Evolutionary conservation across 75 land plant species (phyloP), one percentile per base, ranked within the genome.

Genomic region (Cryptomeria japonica): DNA sequence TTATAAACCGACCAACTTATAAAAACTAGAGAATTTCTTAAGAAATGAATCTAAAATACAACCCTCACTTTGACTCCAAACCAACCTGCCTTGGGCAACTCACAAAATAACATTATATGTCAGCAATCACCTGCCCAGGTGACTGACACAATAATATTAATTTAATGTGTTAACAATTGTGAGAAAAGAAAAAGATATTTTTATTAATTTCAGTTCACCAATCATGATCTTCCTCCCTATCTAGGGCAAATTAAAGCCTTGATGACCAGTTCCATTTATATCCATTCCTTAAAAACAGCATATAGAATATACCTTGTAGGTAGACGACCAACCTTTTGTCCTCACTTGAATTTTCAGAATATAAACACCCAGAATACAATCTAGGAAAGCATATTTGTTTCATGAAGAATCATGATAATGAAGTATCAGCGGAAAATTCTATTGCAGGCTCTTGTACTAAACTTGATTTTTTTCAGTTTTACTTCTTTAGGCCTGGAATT

Each of bases 401-500:
- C 22, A 64, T 64, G 28, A 61, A 61, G 3, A 61, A 6, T n/a
- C 28, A 61, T 61, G 68, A 0, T 61, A 11, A 75, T 75, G 77
- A 75, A 75, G 37, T 75, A 32, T 12, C 37, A 31, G 37, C 34
- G 16, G 34, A 51, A 51, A 2, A 75, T 75, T 75, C 28, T 75
- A 13, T 13, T 75, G 37, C 37, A 75, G 14, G 34, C 37, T 34
- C 77, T 75, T 75, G 38, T 75, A 13, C 12, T 75, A 14, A 38
- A 25, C 58, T 86, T 88, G 46, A 31, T 91, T 37, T 44, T 92
- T 18, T 64, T 64, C 70, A 64, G 70, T 64, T 16, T 79, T 85
- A 47, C 86, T 53, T 55, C 86, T 36, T 58, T 41, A 18, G 83
- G 85, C 80, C 38, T 73, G 18, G 86, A 77, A 38, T 68, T 34